Base-by-base conservation (phyloP, 106 monocot species). In the Chionographis japonica region DNA sequence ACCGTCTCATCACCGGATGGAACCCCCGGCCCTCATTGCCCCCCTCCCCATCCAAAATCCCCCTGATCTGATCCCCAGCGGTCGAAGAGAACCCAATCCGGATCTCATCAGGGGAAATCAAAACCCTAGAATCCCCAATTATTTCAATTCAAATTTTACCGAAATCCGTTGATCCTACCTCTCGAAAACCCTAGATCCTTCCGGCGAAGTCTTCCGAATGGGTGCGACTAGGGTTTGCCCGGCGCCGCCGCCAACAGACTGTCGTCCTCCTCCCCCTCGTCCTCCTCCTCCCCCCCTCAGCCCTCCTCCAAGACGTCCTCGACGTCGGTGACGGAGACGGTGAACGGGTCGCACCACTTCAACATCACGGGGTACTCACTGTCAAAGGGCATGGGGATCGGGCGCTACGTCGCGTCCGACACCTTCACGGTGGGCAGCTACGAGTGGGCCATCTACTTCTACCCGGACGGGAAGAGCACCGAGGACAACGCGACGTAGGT, bases 381-480 rank as follows among this genome's bases (percentile, higher is more conserved):
- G 4, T 72, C 81, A 2, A 81, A 81, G 39, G 81, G 81, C 50
- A 42, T 81, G 4, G 76, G 76, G 19, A 64, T 77, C 52, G 76
- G 76, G 17, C 76, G 76, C 61, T 81, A 71, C 81, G 58, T 81
- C 52, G 66, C 81, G 14, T 81, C 81, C 35, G 81, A 81, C 40
- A 65, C 67, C 10, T 81, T 81, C 67, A 40, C 66, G 56, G 81
- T 81, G 18, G 81, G 81, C 8, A 76, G 81, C 4, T 77, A 67
- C 62, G 81, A 81, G 8, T 81, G 81, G 81, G 75, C 81, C 20
- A 68, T 81, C 13, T 81, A 81, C 40, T 81, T 81, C 62, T 81
- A 81, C 61, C 81, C 81, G 3, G 81, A 81, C 17, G 81, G 81
- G 27, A 81, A 81, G 75, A 77, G 81, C 61, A 55, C 57, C 13